These are phyloP conservation scores for Calcarisporium arbuscula DNA, from an alignment of 2,329 filamentous ascomycete genomes.

Conservation along the genomic window DNA sequence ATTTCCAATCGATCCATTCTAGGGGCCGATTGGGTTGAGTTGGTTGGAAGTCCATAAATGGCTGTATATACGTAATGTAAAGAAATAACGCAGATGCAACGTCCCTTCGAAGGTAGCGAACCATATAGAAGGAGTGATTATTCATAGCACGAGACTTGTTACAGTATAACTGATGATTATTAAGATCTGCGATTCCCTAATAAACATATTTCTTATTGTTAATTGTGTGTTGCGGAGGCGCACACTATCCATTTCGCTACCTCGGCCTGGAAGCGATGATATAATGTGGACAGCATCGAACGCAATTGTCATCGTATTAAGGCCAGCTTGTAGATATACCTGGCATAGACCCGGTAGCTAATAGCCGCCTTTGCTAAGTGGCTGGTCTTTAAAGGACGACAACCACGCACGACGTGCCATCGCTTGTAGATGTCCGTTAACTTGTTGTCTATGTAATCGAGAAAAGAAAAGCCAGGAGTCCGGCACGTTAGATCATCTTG, in stretches of 20 bases:
- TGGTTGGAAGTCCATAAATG: neutral
- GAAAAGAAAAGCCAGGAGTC: slow-evolving; percentile 2
- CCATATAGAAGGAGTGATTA: slow-evolving; percentile 4
- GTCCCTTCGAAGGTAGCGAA: neutral
- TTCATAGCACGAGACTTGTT: slow-evolving; percentile 3
- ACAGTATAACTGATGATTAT: slow-evolving; percentile 2
- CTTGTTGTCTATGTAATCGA: slow-evolving; percentile 4
- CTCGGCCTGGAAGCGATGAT: neutral
- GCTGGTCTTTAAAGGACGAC: slow-evolving; percentile 3
- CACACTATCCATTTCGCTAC: slow-evolving; percentile 1
- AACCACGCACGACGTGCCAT: neutral
- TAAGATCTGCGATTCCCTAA: slow-evolving; percentile 1
- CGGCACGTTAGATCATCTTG: slow-evolving; percentile 4
- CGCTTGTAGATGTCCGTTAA: slow-evolving; percentile 1
- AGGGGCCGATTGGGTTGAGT: neutral
- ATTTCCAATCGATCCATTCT: no score
- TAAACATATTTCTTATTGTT: slow-evolving; percentile 3
- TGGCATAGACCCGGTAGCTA: neutral
- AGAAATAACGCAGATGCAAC: neutral
- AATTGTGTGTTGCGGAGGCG: slow-evolving; percentile 1
- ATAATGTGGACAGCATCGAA: slow-evolving; percentile 2
- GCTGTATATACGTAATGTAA: slow-evolving; percentile 1
- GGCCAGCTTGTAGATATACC: slow-evolving; percentile 4
- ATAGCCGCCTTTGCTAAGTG: neutral
- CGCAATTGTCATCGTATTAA: neutral